Base-by-base conservation (phyloP, 352 stramenopile genomes). In the Phytophthora cactorum region DNA sequence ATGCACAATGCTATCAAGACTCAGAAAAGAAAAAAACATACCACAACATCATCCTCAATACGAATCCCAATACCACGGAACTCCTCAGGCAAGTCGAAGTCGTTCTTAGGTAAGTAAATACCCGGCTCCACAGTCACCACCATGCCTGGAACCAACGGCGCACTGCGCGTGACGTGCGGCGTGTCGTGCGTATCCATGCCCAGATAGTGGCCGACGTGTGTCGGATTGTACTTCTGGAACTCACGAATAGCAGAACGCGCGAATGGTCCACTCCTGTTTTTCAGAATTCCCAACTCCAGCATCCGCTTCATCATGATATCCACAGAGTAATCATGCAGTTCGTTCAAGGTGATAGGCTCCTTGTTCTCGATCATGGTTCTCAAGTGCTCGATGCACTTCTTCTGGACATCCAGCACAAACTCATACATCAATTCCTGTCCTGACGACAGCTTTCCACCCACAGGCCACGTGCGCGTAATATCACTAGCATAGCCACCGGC, bases 171-270 rank as follows among this genome's bases (percentile, higher is more conserved):
- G 56, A 92, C 74, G 53, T 91, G 80, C 4, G 87, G 84, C 29
- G 87, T 95, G 58, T 95, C 87, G 56, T 95, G 87, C 7, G 88
- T 87, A 58, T 95, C 87, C 77, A 95, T 92, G 54, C 87, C 87
- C 12, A 95, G 52, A 64, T 93, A 95, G 63, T 95, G 87, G 7
- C 87, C 84, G 28, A 95, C 88, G 50, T 95, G 85, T n/a, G 87
- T 95, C 47, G 87, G 87, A 59, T 95, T 95, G 67, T 95, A 95
- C 65, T 82, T 86, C 27, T 91, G 83, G 62, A 93, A 89, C 60
- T 91, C 79, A 12, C 62, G 68, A 46, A 87, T 65, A 6, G 78
- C 68, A 12, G 74, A 64, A 31, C 70, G 75, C 52, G 80, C 76
- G 43, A 59, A 57, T 12, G 70, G 36, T 1, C 49, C 63, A 51